Conservation (phyloP, 108 stramenopile species). For the Epipyxis sp. region DNA sequence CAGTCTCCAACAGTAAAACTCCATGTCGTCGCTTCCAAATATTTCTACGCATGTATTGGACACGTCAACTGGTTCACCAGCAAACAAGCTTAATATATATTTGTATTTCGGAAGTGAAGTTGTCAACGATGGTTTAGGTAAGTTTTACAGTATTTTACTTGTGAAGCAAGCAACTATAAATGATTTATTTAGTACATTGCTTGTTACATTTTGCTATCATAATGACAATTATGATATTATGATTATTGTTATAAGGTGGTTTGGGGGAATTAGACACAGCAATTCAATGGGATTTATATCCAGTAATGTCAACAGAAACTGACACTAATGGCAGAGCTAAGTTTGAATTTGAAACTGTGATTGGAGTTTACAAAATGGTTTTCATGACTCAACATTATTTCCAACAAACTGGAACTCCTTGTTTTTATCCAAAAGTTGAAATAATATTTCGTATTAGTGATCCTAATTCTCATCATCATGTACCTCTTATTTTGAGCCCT, state of each 20-base stretch:
- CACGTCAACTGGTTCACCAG: conserved; percentile 28
- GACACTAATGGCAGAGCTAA: conserved; percentile 23
- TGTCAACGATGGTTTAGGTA: no score
- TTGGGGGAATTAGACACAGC: no score
- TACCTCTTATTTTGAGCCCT: conserved; percentile 40
- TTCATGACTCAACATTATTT: conserved; percentile 36
- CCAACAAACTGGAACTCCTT: conserved; percentile 1
- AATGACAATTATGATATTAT: not conserved
- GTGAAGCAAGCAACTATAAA: no score
- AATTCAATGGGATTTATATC: conserved; percentile 8
- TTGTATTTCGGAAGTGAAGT: no score
- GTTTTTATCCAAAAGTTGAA: conserved; percentile 38
- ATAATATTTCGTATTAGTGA: conserved; percentile 39
- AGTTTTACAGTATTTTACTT: no score
- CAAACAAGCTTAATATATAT: no score
- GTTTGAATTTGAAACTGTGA: not conserved
- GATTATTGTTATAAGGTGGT: conserved; percentile 5
- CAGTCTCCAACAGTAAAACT: not conserved
- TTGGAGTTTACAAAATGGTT: conserved; percentile 35
- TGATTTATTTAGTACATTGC: conserved; percentile 3
- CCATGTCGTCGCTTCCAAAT: not conserved
- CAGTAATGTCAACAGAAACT: conserved; percentile 12
- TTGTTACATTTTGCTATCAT: not conserved
- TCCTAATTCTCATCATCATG: conserved; percentile 32
- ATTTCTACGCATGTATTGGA: conserved; percentile 36